Conservation (phyloP, 2,329 filamentous ascomycete genomes). For the Didymella pinodella region DNA sequence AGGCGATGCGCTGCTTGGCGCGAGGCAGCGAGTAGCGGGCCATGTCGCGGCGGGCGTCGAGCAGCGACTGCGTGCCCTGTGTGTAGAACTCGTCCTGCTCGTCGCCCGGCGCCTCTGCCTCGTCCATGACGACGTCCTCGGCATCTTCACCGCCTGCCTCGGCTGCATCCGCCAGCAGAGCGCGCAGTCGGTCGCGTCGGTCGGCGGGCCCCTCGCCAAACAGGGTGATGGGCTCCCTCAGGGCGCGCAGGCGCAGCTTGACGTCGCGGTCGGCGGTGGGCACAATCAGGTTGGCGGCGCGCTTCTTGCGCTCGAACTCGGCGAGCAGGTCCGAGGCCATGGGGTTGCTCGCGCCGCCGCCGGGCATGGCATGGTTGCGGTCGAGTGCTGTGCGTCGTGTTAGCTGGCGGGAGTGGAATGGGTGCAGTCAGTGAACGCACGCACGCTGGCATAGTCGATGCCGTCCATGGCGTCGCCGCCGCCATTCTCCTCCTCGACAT, state of each 20-base stretch:
- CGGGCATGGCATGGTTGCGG: slow-evolving; percentile 82
- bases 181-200: slow-evolving; percentile 83
- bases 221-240: slow-evolving; percentile 92
- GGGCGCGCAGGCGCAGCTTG: slow-evolving; percentile 73
- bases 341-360: slow-evolving; percentile 73
- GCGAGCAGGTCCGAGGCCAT: slow-evolving; percentile 84
- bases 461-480: slow-evolving; percentile 65
- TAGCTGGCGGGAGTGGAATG: not conserved
- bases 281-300: slow-evolving; percentile 87
- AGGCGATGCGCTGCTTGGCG: slow-evolving; percentile 77
- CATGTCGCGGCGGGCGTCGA: slow-evolving; percentile 79
- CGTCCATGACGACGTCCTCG: slow-evolving; percentile 59
- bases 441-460: slow-evolving; percentile 69
- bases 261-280: slow-evolving; percentile 93
- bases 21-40: slow-evolving; percentile 84
- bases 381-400: slow-evolving; percentile 63
- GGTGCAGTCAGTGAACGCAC: slow-evolving; percentile 55
- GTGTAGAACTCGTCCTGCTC: slow-evolving; percentile 89
- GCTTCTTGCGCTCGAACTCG: slow-evolving; percentile 90
- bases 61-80: slow-evolving; percentile 74
- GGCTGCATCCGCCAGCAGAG: slow-evolving; percentile 76
- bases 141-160: slow-evolving; percentile 66
- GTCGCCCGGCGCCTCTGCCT: slow-evolving; percentile 65
- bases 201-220: slow-evolving; percentile 92
- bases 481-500: slow-evolving; percentile 82